These are phyloP conservation scores for Tricholoma flavovirens DNA, from an alignment of 768 basidiomycete species.

Conservation along the genomic window DNA sequence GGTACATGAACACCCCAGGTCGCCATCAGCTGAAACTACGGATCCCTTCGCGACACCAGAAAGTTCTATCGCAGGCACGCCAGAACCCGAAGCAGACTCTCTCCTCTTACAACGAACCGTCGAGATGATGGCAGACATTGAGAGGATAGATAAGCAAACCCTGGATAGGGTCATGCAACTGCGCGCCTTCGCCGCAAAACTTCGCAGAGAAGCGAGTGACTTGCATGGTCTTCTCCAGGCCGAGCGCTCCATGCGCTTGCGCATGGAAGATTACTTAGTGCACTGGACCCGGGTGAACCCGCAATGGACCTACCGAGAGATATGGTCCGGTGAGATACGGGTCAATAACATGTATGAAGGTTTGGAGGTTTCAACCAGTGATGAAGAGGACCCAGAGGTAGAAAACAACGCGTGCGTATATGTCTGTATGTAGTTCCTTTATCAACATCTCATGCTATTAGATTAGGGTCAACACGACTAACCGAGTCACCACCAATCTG, in stretches of 20 bases:
- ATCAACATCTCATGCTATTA: not conserved
- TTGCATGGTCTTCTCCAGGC: constrained; percentile 8
- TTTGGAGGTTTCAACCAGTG: constrained; percentile 11
- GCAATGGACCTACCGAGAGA: constrained; percentile 15
- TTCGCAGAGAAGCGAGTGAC: constrained; percentile 7
- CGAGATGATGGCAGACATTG: constrained; percentile 11
- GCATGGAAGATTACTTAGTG: constrained; percentile 11
- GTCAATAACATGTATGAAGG: constrained; percentile 4
- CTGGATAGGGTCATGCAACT: constrained; percentile 6
- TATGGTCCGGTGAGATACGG: constrained; percentile 12
- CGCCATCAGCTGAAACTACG: not conserved
- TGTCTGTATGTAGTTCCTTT: not conserved
- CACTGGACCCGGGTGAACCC: constrained; percentile 9
- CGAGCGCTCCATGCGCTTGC: constrained; percentile 12
- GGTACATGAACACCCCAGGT: not conserved
- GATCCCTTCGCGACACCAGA: constrained; percentile 14
- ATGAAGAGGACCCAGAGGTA: constrained; percentile 7
- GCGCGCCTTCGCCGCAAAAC: constrained; percentile 2
- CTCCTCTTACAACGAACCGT: constrained; percentile 11
- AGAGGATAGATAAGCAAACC: constrained; percentile 5
- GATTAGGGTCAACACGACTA: not conserved
- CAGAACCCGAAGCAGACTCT: constrained; percentile 11
- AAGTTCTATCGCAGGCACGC: constrained; percentile 12
- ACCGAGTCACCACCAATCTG: not conserved
- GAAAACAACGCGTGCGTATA: not conserved